Evolutionary conservation across 768 basidiomycete species (phyloP).

Genomic region (Boletus eberwhitei): DNA sequence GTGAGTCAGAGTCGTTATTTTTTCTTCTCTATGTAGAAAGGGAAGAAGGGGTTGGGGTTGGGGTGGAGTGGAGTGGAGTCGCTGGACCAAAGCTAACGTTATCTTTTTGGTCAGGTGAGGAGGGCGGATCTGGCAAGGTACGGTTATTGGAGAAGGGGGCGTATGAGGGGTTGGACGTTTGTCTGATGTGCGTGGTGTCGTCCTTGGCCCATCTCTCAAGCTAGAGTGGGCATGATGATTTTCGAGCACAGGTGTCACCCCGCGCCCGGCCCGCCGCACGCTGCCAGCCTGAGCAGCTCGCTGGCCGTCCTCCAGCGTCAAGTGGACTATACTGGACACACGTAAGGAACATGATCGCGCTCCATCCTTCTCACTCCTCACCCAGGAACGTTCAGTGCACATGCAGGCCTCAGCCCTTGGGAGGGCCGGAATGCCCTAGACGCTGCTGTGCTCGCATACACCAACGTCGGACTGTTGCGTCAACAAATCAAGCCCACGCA

Average conservation of each 20-base stretch:
- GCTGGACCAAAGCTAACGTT: neutral
- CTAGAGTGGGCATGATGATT: neutral
- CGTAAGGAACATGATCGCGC: constrained; percentile 40
- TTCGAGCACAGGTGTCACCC: constrained; percentile 68
- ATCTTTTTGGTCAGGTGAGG: constrained; percentile 25
- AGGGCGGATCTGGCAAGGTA: constrained; percentile 73
- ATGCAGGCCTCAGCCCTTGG: constrained; percentile 82
- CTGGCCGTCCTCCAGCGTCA: constrained; percentile 57
- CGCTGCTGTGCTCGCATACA: constrained; percentile 81
- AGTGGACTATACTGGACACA: constrained; percentile 71
- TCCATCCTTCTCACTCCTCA: neutral
- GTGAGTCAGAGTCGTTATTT: constrained; percentile 34
- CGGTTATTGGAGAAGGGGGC: constrained; percentile 63
- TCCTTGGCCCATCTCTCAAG: neutral
- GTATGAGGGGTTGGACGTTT: constrained; percentile 72
- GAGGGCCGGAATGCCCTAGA: constrained; percentile 82
- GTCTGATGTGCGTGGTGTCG: constrained; percentile 57
- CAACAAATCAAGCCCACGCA: constrained; percentile 79
- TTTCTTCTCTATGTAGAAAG: neutral
- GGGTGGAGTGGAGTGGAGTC: neutral
- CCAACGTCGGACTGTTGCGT: constrained; percentile 70
- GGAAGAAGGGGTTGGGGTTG: neutral
- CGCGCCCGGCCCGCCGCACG: constrained; percentile 66
- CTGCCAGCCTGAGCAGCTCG: constrained; percentile 59
- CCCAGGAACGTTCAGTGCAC: constrained; percentile 46